Conservation (phyloP, 495 filamentous ascomycete species). For the Xylaria sp. region DNA sequence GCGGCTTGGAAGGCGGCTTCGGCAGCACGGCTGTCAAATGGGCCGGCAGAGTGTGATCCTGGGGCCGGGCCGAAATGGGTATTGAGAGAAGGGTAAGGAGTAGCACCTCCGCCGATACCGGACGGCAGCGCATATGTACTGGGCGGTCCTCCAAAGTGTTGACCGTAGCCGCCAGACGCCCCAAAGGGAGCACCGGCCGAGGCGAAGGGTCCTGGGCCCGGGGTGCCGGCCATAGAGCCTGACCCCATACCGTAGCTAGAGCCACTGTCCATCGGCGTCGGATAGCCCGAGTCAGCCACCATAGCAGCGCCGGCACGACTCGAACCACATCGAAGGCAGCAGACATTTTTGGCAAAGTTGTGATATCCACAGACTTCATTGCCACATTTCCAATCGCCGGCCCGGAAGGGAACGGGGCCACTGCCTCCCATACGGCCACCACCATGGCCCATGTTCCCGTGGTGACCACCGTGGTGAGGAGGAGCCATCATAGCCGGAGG, state of each 20-base stretch:
- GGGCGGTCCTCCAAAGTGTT: conserved; percentile 87
- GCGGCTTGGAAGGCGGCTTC: conserved; percentile 92
- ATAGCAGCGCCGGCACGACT: conserved; percentile 92
- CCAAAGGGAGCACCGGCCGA: conserved; percentile 71
- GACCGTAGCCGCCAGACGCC: conserved; percentile 77
- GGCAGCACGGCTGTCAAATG: conserved; percentile 91
- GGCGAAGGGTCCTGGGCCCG: conserved; percentile 82
- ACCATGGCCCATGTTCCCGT: conserved; percentile 78
- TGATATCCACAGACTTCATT: conserved; percentile 98
- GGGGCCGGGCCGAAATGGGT: conserved; percentile 75
- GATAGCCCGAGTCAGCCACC: conserved; percentile 91
- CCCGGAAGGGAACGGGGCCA: conserved; percentile 94
- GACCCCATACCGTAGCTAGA: conserved; percentile 78
- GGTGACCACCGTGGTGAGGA: conserved; percentile 79
- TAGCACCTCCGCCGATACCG: conserved; percentile 80
- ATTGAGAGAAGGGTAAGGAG: conserved; percentile 84
- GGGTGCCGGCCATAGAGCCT: conserved; percentile 82
- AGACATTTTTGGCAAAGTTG: conserved; percentile 99
- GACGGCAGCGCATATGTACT: conserved; percentile 91
- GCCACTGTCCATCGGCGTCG: conserved; percentile 86
- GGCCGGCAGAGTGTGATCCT: conserved; percentile 80
- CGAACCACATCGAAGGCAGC: conserved; percentile 93
- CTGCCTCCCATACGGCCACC: conserved; percentile 74
- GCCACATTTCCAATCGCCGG: conserved; percentile 98
- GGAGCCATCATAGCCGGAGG: conserved; percentile 77